A percentile compares a stretch with the other conserved stretches of the same genome.
These are phyloP conservation scores for Nakaseomyces sp. DNA, from an alignment of 1,139 yeast genomes.

Conservation along the genomic window DNA sequence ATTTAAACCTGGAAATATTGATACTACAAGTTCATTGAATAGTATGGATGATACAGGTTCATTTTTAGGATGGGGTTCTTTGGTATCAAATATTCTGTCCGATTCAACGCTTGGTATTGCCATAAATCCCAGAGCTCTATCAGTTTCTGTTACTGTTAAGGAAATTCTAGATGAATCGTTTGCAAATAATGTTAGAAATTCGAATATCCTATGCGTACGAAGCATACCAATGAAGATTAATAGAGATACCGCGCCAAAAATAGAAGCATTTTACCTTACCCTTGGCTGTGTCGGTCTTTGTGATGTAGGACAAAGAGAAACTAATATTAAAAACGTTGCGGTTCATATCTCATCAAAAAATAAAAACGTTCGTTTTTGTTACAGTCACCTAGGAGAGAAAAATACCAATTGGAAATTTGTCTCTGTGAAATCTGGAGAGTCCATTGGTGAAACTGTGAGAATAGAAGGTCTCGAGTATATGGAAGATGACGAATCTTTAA, in stretches of 20 bases:
- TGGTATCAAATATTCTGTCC: constrained; percentile 66
- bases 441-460: constrained; percentile 60
- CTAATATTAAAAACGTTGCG: constrained; percentile 35
- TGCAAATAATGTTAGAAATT: constrained; percentile 35
- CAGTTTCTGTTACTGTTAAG: constrained; percentile 59
- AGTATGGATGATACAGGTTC: neutral
- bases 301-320: constrained; percentile 12
- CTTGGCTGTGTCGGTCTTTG: constrained; percentile 42
- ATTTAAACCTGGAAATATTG: constrained; percentile 28
- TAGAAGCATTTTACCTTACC: constrained; percentile 52
- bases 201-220: constrained; percentile 35
- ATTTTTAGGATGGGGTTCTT: constrained; percentile 82
- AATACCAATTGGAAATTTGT: constrained; percentile 60
- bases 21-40: constrained; percentile 1
- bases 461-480: constrained; percentile 45
- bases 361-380: constrained; percentile 46
- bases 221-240: constrained; percentile 54
- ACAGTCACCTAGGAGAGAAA: constrained; percentile 57
- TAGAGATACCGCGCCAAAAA: constrained; percentile 52
- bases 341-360: constrained; percentile 40
- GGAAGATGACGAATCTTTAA: constrained; percentile 44
- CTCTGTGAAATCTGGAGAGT: constrained; percentile 68
- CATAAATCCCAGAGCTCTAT: constrained; percentile 73
- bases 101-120: constrained; percentile 78
- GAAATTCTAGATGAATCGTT: constrained; percentile 51